Base-by-base conservation (phyloP, 2,329 filamentous ascomycete species). In the Plenodomus tracheiphilus region DNA sequence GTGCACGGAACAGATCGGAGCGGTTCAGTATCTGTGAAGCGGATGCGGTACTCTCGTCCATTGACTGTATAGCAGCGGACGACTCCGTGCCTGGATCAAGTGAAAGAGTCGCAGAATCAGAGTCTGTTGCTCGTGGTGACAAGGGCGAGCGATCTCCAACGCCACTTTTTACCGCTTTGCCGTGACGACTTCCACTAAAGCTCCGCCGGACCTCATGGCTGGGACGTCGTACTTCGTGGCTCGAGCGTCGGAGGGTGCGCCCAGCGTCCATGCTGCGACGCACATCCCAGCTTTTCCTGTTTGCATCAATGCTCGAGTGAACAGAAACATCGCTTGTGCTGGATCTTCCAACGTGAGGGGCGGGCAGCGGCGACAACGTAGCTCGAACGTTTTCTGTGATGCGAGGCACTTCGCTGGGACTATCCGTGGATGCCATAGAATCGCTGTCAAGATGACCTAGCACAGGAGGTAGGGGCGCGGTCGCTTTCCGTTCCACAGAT, bases 1-100 rank as follows among this genome's bases (percentile, higher is more conserved):
- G 91, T 20, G 85, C 86, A 58, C 88, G 85, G 64, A 99, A 97
- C 8, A 97, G 88, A 60, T 94, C 90, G 60, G 91, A 97, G 28
- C 89, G 85, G 44, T 84, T 83, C 8, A 99, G 76, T 32, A 97
- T 97, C 71, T 96, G 91, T 68, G 93, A 97, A 2, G 89, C 93
- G 3, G 92, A 95, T 40, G 87, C 86, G 47, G 80, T 79, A n/a
- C 79, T 83, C 49, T 92, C 89, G 36, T 92, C 88, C 25, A 74
- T 66, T 2, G 72, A 75, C 47, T 75, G 89, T 3, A 85, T 79
- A 1, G 87, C 79, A 25, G 86, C 76, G 2, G 85, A 89, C 1
- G 88, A 92, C 47, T 88, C 84, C 4, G 86, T 90, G 0, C 85
- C 87, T 20, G 87, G 88, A 43, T 89, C 89, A 52, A 86, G 62